Percentiles rank a stretch among this genome's conserved stretches.
These are phyloP conservation scores for Saccharomyces uvarum DNA, from an alignment of 1,139 yeast species.

Conservation along the genomic window DNA sequence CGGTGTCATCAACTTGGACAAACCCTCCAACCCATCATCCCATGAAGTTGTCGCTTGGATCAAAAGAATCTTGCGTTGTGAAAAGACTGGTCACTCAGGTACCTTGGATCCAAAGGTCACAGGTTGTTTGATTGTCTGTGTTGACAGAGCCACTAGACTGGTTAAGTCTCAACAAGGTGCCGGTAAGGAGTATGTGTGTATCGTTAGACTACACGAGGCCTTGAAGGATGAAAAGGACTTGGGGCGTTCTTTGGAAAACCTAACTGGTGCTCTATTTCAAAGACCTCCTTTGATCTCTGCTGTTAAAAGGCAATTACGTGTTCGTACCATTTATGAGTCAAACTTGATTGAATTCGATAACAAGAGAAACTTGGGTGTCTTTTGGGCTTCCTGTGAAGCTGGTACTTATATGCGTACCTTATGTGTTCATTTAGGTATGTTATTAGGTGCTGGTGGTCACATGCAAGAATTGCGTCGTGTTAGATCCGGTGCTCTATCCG, in stretches of 20 bases:
- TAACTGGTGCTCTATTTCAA: slow-evolving; percentile 97
- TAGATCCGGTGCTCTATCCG: slow-evolving; percentile 92
- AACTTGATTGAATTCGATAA: slow-evolving; percentile 92
- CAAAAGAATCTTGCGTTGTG: slow-evolving; percentile 87
- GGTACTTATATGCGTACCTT: slow-evolving; percentile 99
- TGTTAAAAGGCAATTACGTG: slow-evolving; percentile 97
- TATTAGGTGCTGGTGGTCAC: slow-evolving; percentile 97
- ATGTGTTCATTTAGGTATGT: slow-evolving; percentile 97
- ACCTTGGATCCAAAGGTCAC: slow-evolving; percentile 98
- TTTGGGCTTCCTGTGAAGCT: slow-evolving; percentile 99
- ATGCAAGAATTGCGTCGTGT: slow-evolving; percentile 99
- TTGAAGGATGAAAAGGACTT: slow-evolving; percentile 84
- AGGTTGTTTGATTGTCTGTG: slow-evolving; percentile 94
- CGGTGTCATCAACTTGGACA: slow-evolving; percentile 94
- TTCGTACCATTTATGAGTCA: slow-evolving; percentile 94
- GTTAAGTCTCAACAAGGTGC: slow-evolving; percentile 99
- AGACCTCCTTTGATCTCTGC: slow-evolving; percentile 99
- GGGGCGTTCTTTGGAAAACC: slow-evolving; percentile 80
- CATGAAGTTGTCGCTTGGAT: slow-evolving; percentile 99
- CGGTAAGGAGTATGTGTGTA: slow-evolving; percentile 98
- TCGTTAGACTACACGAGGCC: slow-evolving; percentile 90
- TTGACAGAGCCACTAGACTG: slow-evolving; percentile 94
- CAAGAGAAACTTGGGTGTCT: slow-evolving; percentile 93
- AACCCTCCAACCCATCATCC: slow-evolving; percentile 95
- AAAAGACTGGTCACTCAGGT: slow-evolving; percentile 98